Base-by-base conservation (phyloP, 257 asterid genomes). In the Gentiana dahurica region DNA sequence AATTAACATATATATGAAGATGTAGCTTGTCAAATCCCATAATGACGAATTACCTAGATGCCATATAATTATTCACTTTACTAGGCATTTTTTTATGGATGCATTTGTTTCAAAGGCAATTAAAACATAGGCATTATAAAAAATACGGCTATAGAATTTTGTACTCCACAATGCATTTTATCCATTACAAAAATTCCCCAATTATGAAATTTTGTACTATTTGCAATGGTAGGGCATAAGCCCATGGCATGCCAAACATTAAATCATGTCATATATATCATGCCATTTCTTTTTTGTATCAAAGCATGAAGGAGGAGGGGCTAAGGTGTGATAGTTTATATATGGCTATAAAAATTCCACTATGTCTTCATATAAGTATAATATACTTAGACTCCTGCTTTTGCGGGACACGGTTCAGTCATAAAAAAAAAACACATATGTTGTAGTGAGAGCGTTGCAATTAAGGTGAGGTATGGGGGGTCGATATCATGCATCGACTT, bases 221-320 rank as follows among this genome's bases (percentile, higher is more conserved):
- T 43, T 67, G 59, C 46, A 35, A 36, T 61, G 57, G 79, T 73
- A 67, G 83, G 83, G 57, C 83, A 71, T 65, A 65, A 52, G 24
- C 24, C 70, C 73, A 72, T 66, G 64, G 82, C 84, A 81, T 77
- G 87, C 84, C 65, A 55, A 49, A 65, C 81, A 80, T 84, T 77
- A 75, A 77, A 80, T 80, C 78, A 77, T 80, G 70, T 60, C 75
- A 70, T 44, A 48, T 72, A 44, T 72, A 44, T 59, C 77, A 63
- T 8, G 58, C 75, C 71, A 62, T 70, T 65, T 74, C 78, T 74
- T 59, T 66, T 72, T 69, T 63, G 80, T 71, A 65, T 71, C 77
- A 75, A 24, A 59, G 71, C 80, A 73, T 73, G 67, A 66, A 44
- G 58, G 39, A 47, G 12, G 59, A 10, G 36, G 36, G 1, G 43